These are phyloP conservation scores for Mediolabrus comicus DNA, from an alignment of 108 stramenopile species.

Conservation along the genomic window DNA sequence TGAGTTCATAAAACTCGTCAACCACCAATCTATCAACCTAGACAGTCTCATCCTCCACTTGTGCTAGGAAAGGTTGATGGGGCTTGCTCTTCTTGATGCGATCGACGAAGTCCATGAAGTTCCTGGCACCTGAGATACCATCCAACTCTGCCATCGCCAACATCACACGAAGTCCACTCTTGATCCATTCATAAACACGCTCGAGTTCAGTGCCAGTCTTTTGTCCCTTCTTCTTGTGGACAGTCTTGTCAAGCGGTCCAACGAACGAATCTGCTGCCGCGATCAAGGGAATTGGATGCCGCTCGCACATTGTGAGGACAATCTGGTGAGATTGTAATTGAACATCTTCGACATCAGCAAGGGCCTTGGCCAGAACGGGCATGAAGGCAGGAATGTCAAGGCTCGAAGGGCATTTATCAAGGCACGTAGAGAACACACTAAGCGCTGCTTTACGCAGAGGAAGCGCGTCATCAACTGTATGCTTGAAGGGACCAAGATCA, in stretches of 20 bases:
- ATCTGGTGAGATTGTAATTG: conserved; percentile 84
- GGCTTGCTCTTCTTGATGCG: conserved; percentile 52
- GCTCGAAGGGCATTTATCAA: conserved; percentile 79
- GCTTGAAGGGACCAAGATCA: conserved; percentile 98
- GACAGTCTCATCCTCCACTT: conserved; percentile 43
- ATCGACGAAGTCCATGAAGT: conserved; percentile 74
- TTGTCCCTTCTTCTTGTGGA: conserved; percentile 78
- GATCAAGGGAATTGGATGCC: conserved; percentile 61
- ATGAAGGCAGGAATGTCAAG: conserved; percentile 74
- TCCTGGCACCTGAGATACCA: conserved; percentile 61
- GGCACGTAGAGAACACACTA: conserved; percentile 86
- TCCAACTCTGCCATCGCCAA: conserved; percentile 65
- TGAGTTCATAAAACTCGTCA: neutral
- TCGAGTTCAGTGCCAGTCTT: conserved; percentile 85
- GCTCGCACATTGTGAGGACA: conserved; percentile 69
- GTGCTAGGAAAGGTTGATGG: conserved; percentile 42
- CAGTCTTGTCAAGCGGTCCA: conserved; percentile 79
- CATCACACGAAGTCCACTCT: conserved; percentile 77
- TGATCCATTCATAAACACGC: conserved; percentile 81
- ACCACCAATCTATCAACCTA: neutral
- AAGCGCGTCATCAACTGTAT: conserved; percentile 95
- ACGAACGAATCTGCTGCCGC: conserved; percentile 71
- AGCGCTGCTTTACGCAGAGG: conserved; percentile 95
- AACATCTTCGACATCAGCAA: conserved; percentile 81
- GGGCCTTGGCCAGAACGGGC: conserved; percentile 72